Base-by-base conservation (phyloP, 208 protist genomes). In the Leishmania lainsoni region DNA sequence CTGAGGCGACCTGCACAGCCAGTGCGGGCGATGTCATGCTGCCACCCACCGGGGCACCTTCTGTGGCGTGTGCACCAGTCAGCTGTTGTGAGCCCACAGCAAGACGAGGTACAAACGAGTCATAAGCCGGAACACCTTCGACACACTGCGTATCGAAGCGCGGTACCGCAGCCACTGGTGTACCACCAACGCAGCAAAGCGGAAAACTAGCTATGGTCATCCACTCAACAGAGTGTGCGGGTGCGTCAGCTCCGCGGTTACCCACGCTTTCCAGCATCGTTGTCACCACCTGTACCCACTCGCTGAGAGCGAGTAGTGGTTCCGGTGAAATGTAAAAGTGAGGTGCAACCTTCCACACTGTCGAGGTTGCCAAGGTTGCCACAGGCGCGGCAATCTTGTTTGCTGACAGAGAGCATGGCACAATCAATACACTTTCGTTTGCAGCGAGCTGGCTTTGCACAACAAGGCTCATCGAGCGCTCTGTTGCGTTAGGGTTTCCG, bases 91-190 rank as follows among this genome's bases (percentile, higher is more conserved):
- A 26, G 20, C 14, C 17, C 5, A 5, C 56, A 22, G 42, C 70
- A 3, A 79, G 35, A 5, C 77, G 81, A 52, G 81, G 81, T 20
- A 85, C 81, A 39, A 85, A 85, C 26, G 54, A 75, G 66, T 85
- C 81, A 49, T 81, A 79, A 12, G 63, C 70, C 0, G 76, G 65
- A 6, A 14, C 77, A 16, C 63, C 81, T 10, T 78, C 71, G 3
- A 85, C 49, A n/a, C 32, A 0, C 63, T 85, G 81, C 39, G 49
- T 54, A 39, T 85, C 81, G 42, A 58, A 69, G 6, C 81, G 81
- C 20, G 5, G 65, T 14, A 81, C 42, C 32, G 81, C 81, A 3
- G 77, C 81, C 8, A 81, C 81, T 0, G 81, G 52, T 0, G 54
- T 49, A 12, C 29, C 65, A 22, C 58, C 45, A 6, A 75, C 65